phyloP scores from a whole-genome alignment of 306 rosid genomes.

The Acacia crassicarpa region DNA sequence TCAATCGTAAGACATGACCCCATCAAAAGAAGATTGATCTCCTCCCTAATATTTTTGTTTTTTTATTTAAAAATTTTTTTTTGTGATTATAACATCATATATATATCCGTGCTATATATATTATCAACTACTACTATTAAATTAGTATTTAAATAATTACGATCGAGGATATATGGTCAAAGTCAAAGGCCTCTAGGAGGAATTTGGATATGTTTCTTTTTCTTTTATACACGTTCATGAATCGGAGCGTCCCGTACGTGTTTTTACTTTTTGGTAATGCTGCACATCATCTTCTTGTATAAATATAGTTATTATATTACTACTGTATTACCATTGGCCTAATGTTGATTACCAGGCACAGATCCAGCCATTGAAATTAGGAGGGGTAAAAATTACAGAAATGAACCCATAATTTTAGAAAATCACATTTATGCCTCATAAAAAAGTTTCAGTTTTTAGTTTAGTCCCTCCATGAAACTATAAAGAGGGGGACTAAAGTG shows the following conservation, averaged over 20 bases:
- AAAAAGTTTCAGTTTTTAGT: too few relatives aligned
- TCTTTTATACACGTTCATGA: not conserved
- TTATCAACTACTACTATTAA: not conserved
- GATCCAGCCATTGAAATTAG: too few relatives aligned
- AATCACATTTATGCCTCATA: too few relatives aligned
- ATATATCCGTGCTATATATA: not conserved
- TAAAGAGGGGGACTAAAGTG: too few relatives aligned
- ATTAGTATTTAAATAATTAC: not conserved
- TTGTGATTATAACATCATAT: not conserved
- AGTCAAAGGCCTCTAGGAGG: not conserved
- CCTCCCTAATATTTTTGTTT: not conserved
- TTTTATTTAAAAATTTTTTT: too few relatives aligned
- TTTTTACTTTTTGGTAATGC: not conserved
- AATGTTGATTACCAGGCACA: too few relatives aligned
- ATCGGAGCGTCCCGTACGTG: not conserved
- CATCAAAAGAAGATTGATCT: not conserved
- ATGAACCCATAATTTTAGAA: too few relatives aligned
- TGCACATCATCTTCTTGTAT: not conserved
- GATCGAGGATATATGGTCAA: not conserved
- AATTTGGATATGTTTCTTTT: not conserved
- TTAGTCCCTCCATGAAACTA: too few relatives aligned
- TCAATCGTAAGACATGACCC: not conserved
- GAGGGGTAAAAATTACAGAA: too few relatives aligned
- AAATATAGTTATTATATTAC: too few relatives aligned
- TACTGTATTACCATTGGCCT: not conserved